phyloP scores from a whole-genome alignment of 257 asterid species.

The Paulownia fortunei region DNA sequence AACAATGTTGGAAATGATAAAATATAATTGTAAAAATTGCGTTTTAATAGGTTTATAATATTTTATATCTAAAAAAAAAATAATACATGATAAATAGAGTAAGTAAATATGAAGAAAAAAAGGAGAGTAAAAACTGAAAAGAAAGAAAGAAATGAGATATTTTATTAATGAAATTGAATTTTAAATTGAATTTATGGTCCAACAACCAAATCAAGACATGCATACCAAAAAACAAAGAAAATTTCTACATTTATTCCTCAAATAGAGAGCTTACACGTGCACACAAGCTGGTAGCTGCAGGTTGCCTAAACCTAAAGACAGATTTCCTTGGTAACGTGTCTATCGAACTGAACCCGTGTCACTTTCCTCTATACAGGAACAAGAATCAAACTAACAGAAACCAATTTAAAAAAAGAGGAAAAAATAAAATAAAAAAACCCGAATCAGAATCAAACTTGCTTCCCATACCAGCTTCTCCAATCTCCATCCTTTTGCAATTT shows the following conservation, averaged over 20 bases:
- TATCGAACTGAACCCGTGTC: not conserved
- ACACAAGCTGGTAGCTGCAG: conserved; percentile 29
- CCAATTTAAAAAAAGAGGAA: not conserved
- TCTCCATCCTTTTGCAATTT: conserved; percentile 4
- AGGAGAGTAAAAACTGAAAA: too few relatives aligned
- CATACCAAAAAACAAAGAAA: too few relatives aligned
- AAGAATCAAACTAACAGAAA: conserved; percentile 13
- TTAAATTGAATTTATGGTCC: too few relatives aligned
- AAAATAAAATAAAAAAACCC: not conserved
- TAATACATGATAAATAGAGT: too few relatives aligned
- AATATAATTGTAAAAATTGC: too few relatives aligned
- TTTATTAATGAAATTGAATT: too few relatives aligned
- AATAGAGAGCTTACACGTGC: conserved; percentile 31
- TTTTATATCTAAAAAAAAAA: too few relatives aligned
- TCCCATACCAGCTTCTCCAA: not conserved
- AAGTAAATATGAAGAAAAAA: too few relatives aligned
- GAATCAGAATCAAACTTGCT: conserved; percentile 35
- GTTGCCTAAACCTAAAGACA: conserved; percentile 33
- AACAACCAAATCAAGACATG: too few relatives aligned
- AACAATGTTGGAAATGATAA: too few relatives aligned
- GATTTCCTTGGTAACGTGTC: conserved; percentile 30
- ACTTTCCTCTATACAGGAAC: conserved; percentile 2
- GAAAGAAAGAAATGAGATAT: too few relatives aligned
- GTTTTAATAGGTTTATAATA: too few relatives aligned
- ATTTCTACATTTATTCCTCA: not conserved